phyloP scores from a whole-genome alignment of 495 filamentous ascomycete species.

The Staphylotrichum longicolle region DNA sequence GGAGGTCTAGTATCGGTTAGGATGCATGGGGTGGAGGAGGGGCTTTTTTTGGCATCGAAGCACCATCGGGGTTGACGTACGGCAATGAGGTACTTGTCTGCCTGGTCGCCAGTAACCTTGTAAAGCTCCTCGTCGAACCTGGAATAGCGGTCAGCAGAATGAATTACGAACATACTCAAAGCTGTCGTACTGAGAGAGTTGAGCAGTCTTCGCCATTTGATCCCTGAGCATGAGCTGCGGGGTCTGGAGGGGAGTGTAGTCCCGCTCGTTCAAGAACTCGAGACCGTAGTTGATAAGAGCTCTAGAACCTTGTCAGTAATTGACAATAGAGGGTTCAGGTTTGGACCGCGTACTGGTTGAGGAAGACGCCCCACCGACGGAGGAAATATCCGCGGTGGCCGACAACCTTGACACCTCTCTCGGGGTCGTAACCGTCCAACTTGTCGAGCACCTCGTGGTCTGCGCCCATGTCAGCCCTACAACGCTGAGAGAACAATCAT shows the following conservation, averaged over 20 bases:
- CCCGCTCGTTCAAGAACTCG: constrained; percentile 75
- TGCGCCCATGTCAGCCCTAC: constrained; percentile 11
- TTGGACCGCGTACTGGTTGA: constrained; percentile 43
- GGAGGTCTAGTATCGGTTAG: constrained; percentile 55
- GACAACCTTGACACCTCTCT: constrained; percentile 89
- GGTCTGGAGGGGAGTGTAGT: constrained; percentile 84
- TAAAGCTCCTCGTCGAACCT: constrained; percentile 93
- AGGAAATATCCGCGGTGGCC: constrained; percentile 95
- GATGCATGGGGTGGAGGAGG: too few relatives aligned
- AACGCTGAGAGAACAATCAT: constrained; percentile 1
- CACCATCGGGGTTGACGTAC: constrained; percentile 16
- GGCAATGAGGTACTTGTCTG: constrained; percentile 93
- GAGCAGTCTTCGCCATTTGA: constrained; percentile 98
- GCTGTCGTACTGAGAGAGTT: constrained; percentile 68
- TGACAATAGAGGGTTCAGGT: not conserved
- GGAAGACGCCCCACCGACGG: constrained; percentile 84
- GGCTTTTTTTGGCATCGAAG: too few relatives aligned
- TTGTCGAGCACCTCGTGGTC: constrained; percentile 92
- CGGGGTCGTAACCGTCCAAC: constrained; percentile 89
- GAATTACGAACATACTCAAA: not conserved
- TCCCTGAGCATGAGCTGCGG: constrained; percentile 96
- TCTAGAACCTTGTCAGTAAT: constrained; percentile 19
- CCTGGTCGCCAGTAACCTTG: constrained; percentile 86
- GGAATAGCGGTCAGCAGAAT: not conserved
- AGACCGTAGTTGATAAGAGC: constrained; percentile 92